phyloP scores from a whole-genome alignment of 176 grass and related monocot species.

The Avena eriantha region DNA sequence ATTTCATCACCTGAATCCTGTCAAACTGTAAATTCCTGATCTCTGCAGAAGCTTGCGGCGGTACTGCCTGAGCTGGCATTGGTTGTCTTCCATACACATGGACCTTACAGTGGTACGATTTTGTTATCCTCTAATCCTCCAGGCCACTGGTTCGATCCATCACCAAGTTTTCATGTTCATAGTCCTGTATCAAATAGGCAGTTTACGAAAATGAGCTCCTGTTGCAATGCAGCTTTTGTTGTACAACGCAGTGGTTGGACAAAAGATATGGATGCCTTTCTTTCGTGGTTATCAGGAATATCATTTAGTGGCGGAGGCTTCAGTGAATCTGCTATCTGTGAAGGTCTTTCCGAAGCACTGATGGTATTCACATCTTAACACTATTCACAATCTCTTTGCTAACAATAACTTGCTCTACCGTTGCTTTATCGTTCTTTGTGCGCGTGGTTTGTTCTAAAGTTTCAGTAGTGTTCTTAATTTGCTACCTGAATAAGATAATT shows the following conservation, averaged over 20 bases:
- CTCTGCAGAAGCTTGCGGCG: conserved; percentile 63
- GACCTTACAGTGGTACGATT: conserved; percentile 72
- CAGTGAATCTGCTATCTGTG: conserved; percentile 75
- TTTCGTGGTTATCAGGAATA: conserved; percentile 81
- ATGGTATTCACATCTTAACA: conserved; percentile 50
- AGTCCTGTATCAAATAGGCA: conserved; percentile 1
- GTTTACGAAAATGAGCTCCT: conserved; percentile 24
- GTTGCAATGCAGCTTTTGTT: conserved; percentile 62
- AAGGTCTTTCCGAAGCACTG: conserved; percentile 92
- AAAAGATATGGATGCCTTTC: conserved; percentile 76
- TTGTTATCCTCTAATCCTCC: conserved; percentile 13
- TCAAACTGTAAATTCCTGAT: conserved; percentile 30
- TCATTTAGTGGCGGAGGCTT: conserved; percentile 84
- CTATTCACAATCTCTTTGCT: neutral
- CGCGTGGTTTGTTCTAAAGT: conserved; percentile 12
- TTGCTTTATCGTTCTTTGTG: neutral
- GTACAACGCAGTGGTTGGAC: conserved; percentile 93
- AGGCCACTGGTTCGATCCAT: conserved; percentile 17
- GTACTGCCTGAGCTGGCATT: conserved; percentile 70
- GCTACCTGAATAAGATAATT: conserved; percentile 26
- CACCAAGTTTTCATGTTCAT: neutral
- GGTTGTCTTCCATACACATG: conserved; percentile 83
- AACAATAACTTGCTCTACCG: neutral
- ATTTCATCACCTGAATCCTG: conserved; percentile 2
- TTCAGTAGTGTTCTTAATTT: conserved; percentile 11